Evolutionary conservation across 1,284 basidiomycete species (phyloP).

Genomic region (Chalciporus sp.): DNA sequence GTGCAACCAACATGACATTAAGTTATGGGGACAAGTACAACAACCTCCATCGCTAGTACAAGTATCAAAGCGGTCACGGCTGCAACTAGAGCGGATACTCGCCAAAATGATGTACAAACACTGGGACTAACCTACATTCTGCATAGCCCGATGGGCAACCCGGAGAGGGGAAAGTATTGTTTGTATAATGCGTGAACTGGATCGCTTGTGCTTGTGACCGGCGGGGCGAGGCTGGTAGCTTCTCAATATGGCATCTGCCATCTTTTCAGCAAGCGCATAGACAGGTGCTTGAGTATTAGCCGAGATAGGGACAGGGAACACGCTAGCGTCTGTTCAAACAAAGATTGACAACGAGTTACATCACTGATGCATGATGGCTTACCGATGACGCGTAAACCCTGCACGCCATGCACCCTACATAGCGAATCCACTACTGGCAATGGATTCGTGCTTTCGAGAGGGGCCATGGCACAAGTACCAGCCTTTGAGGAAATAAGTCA

Average conservation of each 20-base stretch:
- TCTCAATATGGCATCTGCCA: neutral
- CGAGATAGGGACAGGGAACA: constrained; percentile 1
- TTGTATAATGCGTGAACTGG: too few species aligned
- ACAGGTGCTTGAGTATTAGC: neutral
- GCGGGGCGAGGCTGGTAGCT: constrained; percentile 13
- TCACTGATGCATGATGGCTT: neutral
- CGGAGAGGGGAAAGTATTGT: too few species aligned
- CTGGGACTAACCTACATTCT: too few species aligned
- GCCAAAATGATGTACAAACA: too few species aligned
- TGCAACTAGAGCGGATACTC: too few species aligned
- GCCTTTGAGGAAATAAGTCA: neutral
- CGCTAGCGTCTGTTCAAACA: neutral
- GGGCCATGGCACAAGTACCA: neutral
- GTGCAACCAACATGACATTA: too few species aligned
- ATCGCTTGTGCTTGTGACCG: too few species aligned
- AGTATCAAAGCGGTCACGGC: too few species aligned
- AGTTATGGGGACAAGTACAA: too few species aligned
- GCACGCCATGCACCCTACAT: neutral
- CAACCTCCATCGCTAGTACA: too few species aligned
- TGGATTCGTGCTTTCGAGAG: neutral
- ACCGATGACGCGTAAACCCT: neutral
- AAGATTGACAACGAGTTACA: neutral
- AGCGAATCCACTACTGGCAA: neutral
- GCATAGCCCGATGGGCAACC: too few species aligned
- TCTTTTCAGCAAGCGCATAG: constrained; percentile 1